Evolutionary conservation across 2,329 filamentous ascomycete genomes (phyloP).

Genomic region (Phoma sp.): DNA sequence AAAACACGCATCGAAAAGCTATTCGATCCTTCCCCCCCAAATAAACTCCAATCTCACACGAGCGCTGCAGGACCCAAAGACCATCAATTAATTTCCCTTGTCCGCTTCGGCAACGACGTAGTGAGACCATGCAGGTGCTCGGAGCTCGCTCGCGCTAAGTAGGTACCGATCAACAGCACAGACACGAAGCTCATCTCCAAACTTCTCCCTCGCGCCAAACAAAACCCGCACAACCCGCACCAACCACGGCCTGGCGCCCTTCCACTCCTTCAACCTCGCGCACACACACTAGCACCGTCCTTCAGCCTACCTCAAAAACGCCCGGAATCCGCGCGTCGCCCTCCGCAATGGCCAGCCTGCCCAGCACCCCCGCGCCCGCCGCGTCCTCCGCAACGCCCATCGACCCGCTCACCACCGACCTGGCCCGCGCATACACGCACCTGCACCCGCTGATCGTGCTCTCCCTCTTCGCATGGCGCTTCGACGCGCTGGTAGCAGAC

Average conservation of each 20-base stretch:
- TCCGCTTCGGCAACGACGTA: too few relatives aligned
- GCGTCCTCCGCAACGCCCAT: slow-evolving; percentile 47
- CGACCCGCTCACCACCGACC: slow-evolving; percentile 54
- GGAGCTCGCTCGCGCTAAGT: slow-evolving; percentile 17
- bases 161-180: slow-evolving; percentile 9
- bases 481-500: slow-evolving; percentile 70
- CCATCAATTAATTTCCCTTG: background rate
- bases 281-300: too few relatives aligned
- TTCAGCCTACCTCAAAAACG: too few relatives aligned
- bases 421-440: slow-evolving; percentile 64
- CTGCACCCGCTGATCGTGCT: slow-evolving; percentile 72
- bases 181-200: slow-evolving; percentile 25
- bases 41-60: background rate
- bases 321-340: background rate
- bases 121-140: slow-evolving; percentile 22
- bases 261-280: slow-evolving; percentile 23
- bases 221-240: background rate
- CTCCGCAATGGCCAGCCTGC: slow-evolving; percentile 33
- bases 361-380: slow-evolving; percentile 30
- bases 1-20: background rate
- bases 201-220: slow-evolving; percentile 18
- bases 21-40: too few relatives aligned
- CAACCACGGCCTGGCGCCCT: slow-evolving; percentile 24
- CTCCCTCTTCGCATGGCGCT: slow-evolving; percentile 66
- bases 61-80: background rate